A percentile compares a stretch with the other conserved stretches of the same genome.
These are phyloP conservation scores for Simmondsia chinensis DNA, from an alignment of 148 eudicot genomes.

Conservation along the genomic window DNA sequence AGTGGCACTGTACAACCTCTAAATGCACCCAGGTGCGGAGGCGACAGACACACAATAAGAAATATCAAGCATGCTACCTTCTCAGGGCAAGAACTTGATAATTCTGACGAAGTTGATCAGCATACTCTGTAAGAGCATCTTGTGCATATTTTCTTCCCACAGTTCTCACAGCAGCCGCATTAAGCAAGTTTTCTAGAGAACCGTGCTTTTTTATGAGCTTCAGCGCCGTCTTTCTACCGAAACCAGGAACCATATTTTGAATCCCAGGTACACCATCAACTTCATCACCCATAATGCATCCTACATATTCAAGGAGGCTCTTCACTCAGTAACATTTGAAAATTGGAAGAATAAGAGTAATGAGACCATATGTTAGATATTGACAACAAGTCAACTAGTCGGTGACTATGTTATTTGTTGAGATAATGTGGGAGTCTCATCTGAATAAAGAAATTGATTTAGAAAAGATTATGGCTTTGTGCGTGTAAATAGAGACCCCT, in stretches of 20 bases:
- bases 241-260: slow-evolving; percentile 73
- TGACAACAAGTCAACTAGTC: too few species aligned
- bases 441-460: too few species aligned
- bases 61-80: slow-evolving; percentile 57
- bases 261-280: slow-evolving; percentile 93
- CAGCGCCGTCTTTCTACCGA: slow-evolving; percentile 80
- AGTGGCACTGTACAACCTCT: too few species aligned
- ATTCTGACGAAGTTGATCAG: slow-evolving; percentile 59
- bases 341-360: too few species aligned
- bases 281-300: slow-evolving; percentile 89
- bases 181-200: slow-evolving; percentile 61
- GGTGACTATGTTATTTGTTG: too few species aligned
- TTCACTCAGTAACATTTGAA: not conserved
- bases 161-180: slow-evolving; percentile 78
- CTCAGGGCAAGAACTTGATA: slow-evolving; percentile 75
- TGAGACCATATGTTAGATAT: too few species aligned
- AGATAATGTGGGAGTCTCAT: too few species aligned
- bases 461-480: too few species aligned
- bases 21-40: too few species aligned
- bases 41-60: too few species aligned
- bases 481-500: too few species aligned
- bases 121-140: slow-evolving; percentile 78
- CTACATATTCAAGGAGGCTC: slow-evolving; percentile 19
- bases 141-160: slow-evolving; percentile 78
- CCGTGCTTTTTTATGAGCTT: slow-evolving; percentile 81